Evolutionary conservation across 2,329 filamentous ascomycete species (phyloP).

Genomic region (Talaromyces sp.): DNA sequence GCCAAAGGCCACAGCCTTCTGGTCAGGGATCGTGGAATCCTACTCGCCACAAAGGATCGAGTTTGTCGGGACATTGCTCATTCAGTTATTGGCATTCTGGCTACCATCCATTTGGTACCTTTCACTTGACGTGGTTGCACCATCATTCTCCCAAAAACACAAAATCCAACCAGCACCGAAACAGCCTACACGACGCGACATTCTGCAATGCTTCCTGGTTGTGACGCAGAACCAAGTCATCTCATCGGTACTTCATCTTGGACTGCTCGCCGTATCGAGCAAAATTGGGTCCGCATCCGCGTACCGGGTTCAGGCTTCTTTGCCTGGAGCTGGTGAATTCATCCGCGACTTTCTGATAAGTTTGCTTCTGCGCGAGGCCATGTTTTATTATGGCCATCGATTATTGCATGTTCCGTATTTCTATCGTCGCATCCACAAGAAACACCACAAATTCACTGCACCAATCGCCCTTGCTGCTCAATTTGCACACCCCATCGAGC

Average conservation of each 20-base stretch:
- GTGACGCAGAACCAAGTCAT: slow-evolving; percentile 54
- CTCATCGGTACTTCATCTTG: slow-evolving; percentile 39
- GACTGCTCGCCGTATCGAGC: slow-evolving; percentile 21
- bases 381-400: slow-evolving; percentile 62
- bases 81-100: slow-evolving; percentile 31
- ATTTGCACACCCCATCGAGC: slow-evolving; percentile 61
- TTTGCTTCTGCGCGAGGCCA: slow-evolving; percentile 50
- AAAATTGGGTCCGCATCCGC: slow-evolving; percentile 22
- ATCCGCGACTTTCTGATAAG: slow-evolving; percentile 47
- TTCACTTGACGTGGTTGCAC: slow-evolving; percentile 48
- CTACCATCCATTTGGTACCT: slow-evolving; percentile 42
- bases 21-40: slow-evolving; percentile 19
- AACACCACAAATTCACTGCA: slow-evolving; percentile 59
- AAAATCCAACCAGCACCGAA: slow-evolving; percentile 58
- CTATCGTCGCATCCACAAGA: slow-evolving; percentile 58
- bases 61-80: slow-evolving; percentile 28
- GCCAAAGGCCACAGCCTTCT: slow-evolving; percentile 7
- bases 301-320: slow-evolving; percentile 42
- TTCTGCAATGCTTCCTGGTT: slow-evolving; percentile 48
- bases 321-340: slow-evolving; percentile 45
- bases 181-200: slow-evolving; percentile 52
- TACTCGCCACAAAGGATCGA: slow-evolving; percentile 30
- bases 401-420: slow-evolving; percentile 54
- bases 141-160: slow-evolving; percentile 54
- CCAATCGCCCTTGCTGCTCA: slow-evolving; percentile 60